Base-by-base conservation (phyloP, 768 basidiomycete genomes). In the Lactifluus piperatus region DNA sequence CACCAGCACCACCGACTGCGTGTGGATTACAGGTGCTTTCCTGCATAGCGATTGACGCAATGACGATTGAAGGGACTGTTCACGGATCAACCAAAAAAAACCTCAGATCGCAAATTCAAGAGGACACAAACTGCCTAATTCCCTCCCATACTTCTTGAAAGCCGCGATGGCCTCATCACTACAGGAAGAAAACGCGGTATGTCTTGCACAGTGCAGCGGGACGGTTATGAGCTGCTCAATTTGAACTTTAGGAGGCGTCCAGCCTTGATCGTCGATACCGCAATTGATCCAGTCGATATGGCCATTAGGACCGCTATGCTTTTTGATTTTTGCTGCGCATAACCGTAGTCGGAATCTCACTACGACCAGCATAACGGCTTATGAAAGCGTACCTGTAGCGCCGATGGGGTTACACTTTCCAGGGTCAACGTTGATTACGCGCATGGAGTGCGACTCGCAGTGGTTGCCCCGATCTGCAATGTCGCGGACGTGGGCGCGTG, bases 1-100 rank as follows among this genome's bases (percentile, higher is more conserved):
- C 91, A 45, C 90, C 88, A 22, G 76, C 88, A 16, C 84, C 85
- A 52, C 91, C 91, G 46, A 82, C 75, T 6, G 79, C 80, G 16
- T 72, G 58, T 2, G 84, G 78, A 64, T 86, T 83, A 76, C 92
- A 95, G 39, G 75, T 75, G 32, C 81, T 83, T 69, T 95, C 94
- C 70, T 94, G 91, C 85, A 95, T 86, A 32, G 91, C 91, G 64
- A 95, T 86, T 0, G 91, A 79, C 2, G 91, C 92, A 37, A 94
- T 71, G 63, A 94, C 73, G 68, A 93, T 89, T 8, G 89, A 69
- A 26, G 86, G 87, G 30, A 93, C 78, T 77, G 54, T 48, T 18
- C 29, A n/a, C 24, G 45, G 30, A 60, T 58, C 47, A 44, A 22
- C n/a, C 14, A 27, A 20, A 26, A 47, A n/a, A 30, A 29, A 61